phyloP scores from a whole-genome alignment of 371 early-diverging fungal genomes.

The Rhizopus delemar region DNA sequence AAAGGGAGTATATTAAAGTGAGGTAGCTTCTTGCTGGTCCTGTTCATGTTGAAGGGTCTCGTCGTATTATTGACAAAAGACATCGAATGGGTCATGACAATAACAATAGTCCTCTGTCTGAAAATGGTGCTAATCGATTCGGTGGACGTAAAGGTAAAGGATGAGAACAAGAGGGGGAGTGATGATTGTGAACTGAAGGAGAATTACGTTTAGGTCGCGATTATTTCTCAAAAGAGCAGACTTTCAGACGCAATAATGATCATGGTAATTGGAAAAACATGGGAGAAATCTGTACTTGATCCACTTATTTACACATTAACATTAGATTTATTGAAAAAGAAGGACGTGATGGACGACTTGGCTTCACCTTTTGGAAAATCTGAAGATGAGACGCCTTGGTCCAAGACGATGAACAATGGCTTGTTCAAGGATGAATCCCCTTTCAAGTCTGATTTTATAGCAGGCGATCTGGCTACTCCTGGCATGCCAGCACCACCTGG shows the following conservation, averaged over 20 bases:
- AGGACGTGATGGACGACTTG: slow-evolving; percentile 18
- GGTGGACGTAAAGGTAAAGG: slow-evolving; percentile 21
- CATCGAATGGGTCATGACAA: slow-evolving; percentile 18
- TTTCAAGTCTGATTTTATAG: slow-evolving; percentile 11
- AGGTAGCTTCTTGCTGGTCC: slow-evolving; percentile 54
- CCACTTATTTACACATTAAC: too few relatives aligned
- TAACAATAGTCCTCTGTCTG: slow-evolving; percentile 39
- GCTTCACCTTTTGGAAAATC: slow-evolving; percentile 13
- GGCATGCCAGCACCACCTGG: slow-evolving; percentile 15
- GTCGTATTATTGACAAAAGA: slow-evolving; percentile 38
- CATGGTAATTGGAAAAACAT: slow-evolving; percentile 14
- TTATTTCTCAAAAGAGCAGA: slow-evolving; percentile 25
- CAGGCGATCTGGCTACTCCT: slow-evolving; percentile 14
- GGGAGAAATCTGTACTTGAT: too few relatives aligned
- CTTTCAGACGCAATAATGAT: slow-evolving; percentile 20
- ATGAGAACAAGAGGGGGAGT: not conserved
- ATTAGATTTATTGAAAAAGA: slow-evolving; percentile 18
- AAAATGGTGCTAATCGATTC: slow-evolving; percentile 32
- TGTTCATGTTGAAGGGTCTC: slow-evolving; percentile 54
- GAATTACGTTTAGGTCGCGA: slow-evolving; percentile 19
- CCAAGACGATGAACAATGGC: slow-evolving; percentile 9
- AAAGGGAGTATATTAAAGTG: not conserved
- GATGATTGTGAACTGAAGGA: too few relatives aligned
- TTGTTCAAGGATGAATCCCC: slow-evolving; percentile 9
- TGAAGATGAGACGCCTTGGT: slow-evolving; percentile 14